These are phyloP conservation scores for Botrytis tulipae DNA, from an alignment of 2,329 filamentous ascomycete genomes.

Conservation along the genomic window DNA sequence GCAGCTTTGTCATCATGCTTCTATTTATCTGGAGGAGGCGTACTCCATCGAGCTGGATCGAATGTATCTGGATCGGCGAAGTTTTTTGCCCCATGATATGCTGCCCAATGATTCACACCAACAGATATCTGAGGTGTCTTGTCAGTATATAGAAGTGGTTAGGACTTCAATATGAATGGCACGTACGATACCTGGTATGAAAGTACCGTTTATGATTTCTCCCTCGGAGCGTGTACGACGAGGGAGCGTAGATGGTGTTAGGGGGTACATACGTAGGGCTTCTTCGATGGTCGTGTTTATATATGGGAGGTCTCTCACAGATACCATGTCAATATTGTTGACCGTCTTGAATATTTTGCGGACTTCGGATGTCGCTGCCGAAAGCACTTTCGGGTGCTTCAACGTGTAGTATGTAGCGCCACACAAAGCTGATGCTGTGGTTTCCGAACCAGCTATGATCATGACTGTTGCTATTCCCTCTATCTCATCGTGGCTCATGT, in stretches of 20 bases:
- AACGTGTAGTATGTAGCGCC: conserved; percentile 28
- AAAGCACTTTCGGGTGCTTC: conserved; percentile 36
- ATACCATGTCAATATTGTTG: too few relatives aligned
- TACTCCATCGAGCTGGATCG: conserved; percentile 38
- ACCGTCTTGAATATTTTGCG: too few relatives aligned
- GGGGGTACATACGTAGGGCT: conserved; percentile 14
- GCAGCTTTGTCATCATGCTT: conserved; percentile 16
- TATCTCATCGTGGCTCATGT: conserved; percentile 20
- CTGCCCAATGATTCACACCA: not conserved
- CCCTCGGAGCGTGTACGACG: conserved; percentile 30
- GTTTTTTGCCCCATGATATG: not conserved
- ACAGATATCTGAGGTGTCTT: conserved; percentile 15
- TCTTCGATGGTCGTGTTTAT: conserved; percentile 6
- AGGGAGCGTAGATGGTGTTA: not conserved
- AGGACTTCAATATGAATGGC: not conserved
- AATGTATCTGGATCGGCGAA: conserved; percentile 34
- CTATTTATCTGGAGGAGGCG: conserved; percentile 21
- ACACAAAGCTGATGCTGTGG: conserved; percentile 12
- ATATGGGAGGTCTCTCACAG: too few relatives aligned
- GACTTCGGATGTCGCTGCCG: too few relatives aligned
- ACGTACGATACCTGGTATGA: conserved; percentile 20
- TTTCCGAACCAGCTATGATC: conserved; percentile 23
- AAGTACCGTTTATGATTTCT: conserved; percentile 17
- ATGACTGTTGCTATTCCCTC: conserved; percentile 6
- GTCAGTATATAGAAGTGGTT: too few relatives aligned